Percentiles rank a stretch among this genome's conserved stretches.
phyloP scores from a whole-genome alignment of 2,329 filamentous ascomycete genomes.

The Venturia oleaginea region DNA sequence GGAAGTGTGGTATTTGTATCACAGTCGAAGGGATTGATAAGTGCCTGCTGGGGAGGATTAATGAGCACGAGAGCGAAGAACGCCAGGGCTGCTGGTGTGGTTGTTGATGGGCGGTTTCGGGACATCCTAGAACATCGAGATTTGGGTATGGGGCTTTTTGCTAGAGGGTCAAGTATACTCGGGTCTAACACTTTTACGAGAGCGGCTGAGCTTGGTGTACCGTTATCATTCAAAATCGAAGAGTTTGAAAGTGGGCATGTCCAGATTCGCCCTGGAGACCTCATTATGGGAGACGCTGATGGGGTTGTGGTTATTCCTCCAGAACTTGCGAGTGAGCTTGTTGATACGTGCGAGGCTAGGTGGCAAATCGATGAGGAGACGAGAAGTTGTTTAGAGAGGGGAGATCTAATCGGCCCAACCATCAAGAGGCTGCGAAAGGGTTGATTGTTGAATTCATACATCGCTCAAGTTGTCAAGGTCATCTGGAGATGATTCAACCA shows the following conservation, averaged over 20 bases:
- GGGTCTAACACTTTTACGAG: constrained; percentile 29
- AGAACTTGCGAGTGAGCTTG: constrained; percentile 23
- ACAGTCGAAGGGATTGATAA: constrained; percentile 26
- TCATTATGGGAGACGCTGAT: constrained; percentile 28
- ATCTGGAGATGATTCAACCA: too few relatives aligned
- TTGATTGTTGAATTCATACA: too few relatives aligned
- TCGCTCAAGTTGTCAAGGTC: too few relatives aligned
- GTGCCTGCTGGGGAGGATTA: constrained; percentile 31
- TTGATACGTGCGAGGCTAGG: constrained; percentile 26
- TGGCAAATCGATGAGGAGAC: constrained; percentile 30
- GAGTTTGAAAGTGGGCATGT: constrained; percentile 17
- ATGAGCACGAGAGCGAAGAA: constrained; percentile 30
- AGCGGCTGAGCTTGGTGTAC: constrained; percentile 27
- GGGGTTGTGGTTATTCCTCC: constrained; percentile 22
- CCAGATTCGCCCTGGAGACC: constrained; percentile 27
- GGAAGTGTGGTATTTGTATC: constrained; percentile 30
- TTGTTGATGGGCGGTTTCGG: constrained; percentile 32
- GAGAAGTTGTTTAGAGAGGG: constrained; percentile 22
- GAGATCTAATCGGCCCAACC: constrained; percentile 27
- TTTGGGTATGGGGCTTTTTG: constrained; percentile 25
- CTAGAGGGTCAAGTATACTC: constrained; percentile 24
- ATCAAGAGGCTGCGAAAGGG: constrained; percentile 27
- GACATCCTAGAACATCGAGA: constrained; percentile 25
- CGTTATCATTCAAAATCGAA: constrained; percentile 22
- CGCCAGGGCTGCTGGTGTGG: constrained; percentile 28